phyloP scores from a whole-genome alignment of 345 rosid species.

The Pugionium dolabratum region DNA sequence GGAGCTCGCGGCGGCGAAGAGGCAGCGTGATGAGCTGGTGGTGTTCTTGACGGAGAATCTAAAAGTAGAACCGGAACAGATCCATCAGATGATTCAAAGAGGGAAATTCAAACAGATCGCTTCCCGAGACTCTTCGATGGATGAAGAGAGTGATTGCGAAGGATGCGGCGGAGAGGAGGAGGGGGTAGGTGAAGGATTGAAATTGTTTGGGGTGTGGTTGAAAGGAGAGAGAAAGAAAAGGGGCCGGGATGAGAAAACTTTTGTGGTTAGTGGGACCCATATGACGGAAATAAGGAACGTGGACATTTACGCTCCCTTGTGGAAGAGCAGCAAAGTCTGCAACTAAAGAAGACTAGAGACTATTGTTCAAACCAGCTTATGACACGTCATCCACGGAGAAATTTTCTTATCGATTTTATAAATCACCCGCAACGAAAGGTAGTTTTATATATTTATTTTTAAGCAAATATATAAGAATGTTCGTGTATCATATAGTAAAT shows the following conservation, averaged over 20 bases:
- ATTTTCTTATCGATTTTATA: neutral
- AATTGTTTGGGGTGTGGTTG: slow-evolving; percentile 86
- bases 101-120: slow-evolving; percentile 28
- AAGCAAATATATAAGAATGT: slow-evolving; percentile 3
- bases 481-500: slow-evolving; percentile 5
- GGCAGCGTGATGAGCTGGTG: slow-evolving; percentile 69
- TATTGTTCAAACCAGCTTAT: slow-evolving; percentile 26
- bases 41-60: slow-evolving; percentile 59
- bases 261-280: slow-evolving; percentile 53
- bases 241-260: slow-evolving; percentile 57
- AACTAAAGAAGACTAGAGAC: slow-evolving; percentile 36
- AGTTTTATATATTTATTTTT: slow-evolving; percentile 1
- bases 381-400: slow-evolving; percentile 25
- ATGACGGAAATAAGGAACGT: slow-evolving; percentile 48
- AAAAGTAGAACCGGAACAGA: slow-evolving; percentile 73
- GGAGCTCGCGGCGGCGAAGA: slow-evolving; percentile 80
- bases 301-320: slow-evolving; percentile 49
- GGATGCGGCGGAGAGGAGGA: slow-evolving; percentile 30
- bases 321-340: slow-evolving; percentile 75
- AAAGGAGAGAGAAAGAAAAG: slow-evolving; percentile 61
- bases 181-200: slow-evolving; percentile 52
- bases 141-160: slow-evolving; percentile 19
- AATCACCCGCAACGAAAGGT: slow-evolving; percentile 7
- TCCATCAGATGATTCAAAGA: slow-evolving; percentile 60
- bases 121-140: neutral